Evolutionary conservation across 1,284 basidiomycete genomes (phyloP).

Genomic region (Boletus smithii): DNA sequence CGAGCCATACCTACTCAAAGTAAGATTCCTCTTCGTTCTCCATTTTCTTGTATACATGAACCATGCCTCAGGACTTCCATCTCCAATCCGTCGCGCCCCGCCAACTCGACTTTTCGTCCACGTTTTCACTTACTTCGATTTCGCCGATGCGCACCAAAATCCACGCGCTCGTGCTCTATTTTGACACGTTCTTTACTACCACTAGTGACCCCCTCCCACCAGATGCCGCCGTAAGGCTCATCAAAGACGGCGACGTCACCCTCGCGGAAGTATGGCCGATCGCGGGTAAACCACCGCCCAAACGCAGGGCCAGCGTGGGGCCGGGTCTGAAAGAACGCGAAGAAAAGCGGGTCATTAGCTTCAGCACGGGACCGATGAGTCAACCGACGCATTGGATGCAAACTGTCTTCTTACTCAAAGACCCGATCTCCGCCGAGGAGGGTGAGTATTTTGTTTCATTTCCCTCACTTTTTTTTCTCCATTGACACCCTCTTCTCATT

Average conservation of each 20-base stretch:
- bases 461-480: neutral
- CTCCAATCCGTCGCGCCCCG: conserved; percentile 60
- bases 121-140: conserved; percentile 69
- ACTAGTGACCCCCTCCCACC: conserved; percentile 53
- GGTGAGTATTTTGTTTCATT: too few species aligned
- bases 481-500: neutral
- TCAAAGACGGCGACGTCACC: conserved; percentile 56
- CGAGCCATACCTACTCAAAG: conserved; percentile 67
- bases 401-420: conserved; percentile 82
- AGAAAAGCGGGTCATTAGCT: conserved; percentile 65
- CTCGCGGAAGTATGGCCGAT: conserved; percentile 76
- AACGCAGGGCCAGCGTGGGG: conserved; percentile 47
- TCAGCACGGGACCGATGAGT: conserved; percentile 88
- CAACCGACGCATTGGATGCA: conserved; percentile 99
- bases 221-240: conserved; percentile 47
- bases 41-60: neutral
- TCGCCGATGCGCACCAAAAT: conserved; percentile 60
- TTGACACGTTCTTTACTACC: conserved; percentile 87
- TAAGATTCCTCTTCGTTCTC: conserved; percentile 24
- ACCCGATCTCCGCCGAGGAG: conserved; percentile 71
- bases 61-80: conserved; percentile 59
- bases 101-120: conserved; percentile 76
- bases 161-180: conserved; percentile 87
- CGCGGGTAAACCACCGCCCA: conserved; percentile 53
- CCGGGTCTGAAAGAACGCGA: conserved; percentile 35